Evolutionary conservation across 768 basidiomycete species (phyloP).

Genomic region (Suillus plorans): DNA sequence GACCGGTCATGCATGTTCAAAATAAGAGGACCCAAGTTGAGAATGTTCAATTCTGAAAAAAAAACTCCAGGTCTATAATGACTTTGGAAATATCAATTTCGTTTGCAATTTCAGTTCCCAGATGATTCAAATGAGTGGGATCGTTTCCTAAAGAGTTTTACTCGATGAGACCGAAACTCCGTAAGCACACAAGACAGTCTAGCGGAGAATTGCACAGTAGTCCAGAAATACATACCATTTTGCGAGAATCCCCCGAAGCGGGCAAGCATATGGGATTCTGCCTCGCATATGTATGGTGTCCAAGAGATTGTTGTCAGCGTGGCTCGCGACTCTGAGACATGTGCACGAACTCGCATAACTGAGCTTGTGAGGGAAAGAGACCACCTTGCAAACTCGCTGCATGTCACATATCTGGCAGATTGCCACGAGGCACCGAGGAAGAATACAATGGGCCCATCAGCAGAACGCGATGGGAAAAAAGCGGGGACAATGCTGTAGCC

Average conservation of each 20-base stretch:
- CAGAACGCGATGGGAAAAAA: slow-evolving; percentile 9
- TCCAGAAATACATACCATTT: background rate
- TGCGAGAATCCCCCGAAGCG: background rate
- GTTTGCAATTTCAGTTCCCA: background rate
- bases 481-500: background rate
- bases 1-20: background rate
- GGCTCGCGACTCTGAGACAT: background rate
- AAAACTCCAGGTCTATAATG: background rate
- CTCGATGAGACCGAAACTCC: background rate
- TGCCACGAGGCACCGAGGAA: slow-evolving; percentile 13
- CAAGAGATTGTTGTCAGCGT: background rate
- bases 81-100: background rate
- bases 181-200: background rate
- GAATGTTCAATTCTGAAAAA: background rate
- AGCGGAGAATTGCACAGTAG: background rate
- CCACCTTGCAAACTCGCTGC: background rate
- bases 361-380: background rate
- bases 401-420: background rate
- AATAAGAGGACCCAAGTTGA: background rate
- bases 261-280: background rate
- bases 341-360: background rate
- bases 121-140: background rate
- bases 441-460: slow-evolving; percentile 1
- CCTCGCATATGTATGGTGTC: background rate
- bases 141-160: background rate